Percentiles rank a stretch among this genome's conserved stretches.
Evolutionary conservation across 805 yeast species (phyloP).

Genomic region (Teunomyces atbi): DNA sequence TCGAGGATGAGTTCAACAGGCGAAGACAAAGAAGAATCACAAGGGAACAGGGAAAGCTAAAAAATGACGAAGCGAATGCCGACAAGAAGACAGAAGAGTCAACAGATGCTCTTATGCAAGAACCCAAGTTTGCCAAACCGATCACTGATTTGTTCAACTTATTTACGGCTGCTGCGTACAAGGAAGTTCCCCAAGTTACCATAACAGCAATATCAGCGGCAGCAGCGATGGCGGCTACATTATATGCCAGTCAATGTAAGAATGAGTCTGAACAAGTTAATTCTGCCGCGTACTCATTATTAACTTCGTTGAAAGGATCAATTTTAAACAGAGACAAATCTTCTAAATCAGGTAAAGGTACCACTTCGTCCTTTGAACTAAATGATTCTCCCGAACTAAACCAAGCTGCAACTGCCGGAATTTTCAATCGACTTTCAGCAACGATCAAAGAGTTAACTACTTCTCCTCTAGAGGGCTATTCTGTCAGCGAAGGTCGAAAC

Average conservation of each 20-base stretch:
- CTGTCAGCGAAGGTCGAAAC: conserved; percentile 4
- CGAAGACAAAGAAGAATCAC: conserved; percentile 58
- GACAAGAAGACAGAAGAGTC: conserved; percentile 16
- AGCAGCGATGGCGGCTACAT: conserved; percentile 37
- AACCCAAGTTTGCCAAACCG: conserved; percentile 23
- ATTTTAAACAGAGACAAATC: neutral
- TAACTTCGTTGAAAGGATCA: conserved; percentile 21
- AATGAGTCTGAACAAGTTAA: conserved; percentile 22
- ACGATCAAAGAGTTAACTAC: conserved; percentile 4
- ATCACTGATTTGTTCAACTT: conserved; percentile 37
- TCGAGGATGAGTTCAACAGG: conserved; percentile 65
- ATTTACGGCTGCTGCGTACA: conserved; percentile 29
- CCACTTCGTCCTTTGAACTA: neutral
- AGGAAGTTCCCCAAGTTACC: conserved; percentile 33
- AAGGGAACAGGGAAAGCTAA: conserved; percentile 14
- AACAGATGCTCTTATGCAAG: conserved; percentile 12
- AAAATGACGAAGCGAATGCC: conserved; percentile 18
- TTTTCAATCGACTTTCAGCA: conserved; percentile 1
- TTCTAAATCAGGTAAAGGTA: neutral
- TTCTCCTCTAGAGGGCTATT: conserved; percentile 5
- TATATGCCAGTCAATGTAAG: conserved; percentile 25
- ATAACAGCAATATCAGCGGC: conserved; percentile 37
- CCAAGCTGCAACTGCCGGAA: conserved; percentile 2
- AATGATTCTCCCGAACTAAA: neutral
- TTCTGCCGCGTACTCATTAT: conserved; percentile 20